These are phyloP conservation scores for Phaeosphaeria sp. DNA, from an alignment of 2,329 filamentous ascomycete species.

Conservation along the genomic window DNA sequence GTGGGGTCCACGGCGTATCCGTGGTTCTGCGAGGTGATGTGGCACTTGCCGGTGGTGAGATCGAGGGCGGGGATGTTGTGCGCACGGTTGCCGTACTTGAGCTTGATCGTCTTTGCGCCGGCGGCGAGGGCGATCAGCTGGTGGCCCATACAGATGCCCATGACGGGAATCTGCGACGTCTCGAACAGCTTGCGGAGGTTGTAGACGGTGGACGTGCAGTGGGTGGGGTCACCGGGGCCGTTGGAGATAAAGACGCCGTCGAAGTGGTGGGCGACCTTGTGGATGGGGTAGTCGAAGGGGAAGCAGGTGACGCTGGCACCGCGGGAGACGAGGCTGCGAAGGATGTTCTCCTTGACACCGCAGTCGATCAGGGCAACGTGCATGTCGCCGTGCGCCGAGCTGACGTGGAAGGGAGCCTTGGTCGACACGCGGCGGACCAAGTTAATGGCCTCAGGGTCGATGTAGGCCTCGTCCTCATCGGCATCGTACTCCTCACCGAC, in stretches of 20 bases:
- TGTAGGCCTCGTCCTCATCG: constrained; percentile 94
- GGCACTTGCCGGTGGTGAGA: constrained; percentile 93
- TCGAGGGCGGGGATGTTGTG: constrained; percentile 98
- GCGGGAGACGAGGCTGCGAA: constrained; percentile 89
- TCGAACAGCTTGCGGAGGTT: constrained; percentile 92
- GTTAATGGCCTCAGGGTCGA: constrained; percentile 96
- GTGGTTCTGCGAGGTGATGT: constrained; percentile 98
- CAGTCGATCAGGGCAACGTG: constrained; percentile 97
- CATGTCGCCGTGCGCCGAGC: constrained; percentile 79
- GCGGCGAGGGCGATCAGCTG: constrained; percentile 91
- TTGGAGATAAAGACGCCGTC: constrained; percentile 99
- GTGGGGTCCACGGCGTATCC: constrained; percentile 91
- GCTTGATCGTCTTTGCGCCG: constrained; percentile 90
- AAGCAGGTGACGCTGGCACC: constrained; percentile 93
- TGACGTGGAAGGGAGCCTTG: constrained; percentile 96
- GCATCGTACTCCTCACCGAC: constrained; percentile 98
- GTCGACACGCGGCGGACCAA: constrained; percentile 95
- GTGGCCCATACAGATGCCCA: constrained; percentile 98
- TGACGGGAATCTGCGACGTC: constrained; percentile 86
- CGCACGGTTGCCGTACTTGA: constrained; percentile 98
- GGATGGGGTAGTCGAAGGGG: constrained; percentile 95
- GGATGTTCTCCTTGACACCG: constrained; percentile 99
- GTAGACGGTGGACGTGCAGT: constrained; percentile 93
- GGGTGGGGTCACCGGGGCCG: constrained; percentile 95
- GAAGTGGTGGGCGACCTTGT: constrained; percentile 97